These are phyloP conservation scores for Crithidia fasciculata DNA, from an alignment of 208 protist genomes.

Conservation along the genomic window DNA sequence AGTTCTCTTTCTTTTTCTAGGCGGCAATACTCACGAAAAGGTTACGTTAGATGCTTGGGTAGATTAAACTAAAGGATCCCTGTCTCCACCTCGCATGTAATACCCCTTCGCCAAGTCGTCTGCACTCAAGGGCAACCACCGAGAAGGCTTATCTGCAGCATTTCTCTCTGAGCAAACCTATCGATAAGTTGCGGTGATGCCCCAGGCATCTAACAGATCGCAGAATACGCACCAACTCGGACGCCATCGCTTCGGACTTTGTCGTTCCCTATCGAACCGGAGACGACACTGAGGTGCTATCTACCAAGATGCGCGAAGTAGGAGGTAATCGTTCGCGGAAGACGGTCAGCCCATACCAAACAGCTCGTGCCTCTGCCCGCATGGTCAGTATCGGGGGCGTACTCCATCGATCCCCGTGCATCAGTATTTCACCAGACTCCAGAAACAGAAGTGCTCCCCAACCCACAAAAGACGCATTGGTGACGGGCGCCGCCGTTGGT, in stretches of 20 bases:
- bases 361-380: constrained; percentile 18
- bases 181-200: background rate
- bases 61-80: too few relatives aligned
- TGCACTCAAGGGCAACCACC: too few relatives aligned
- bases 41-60: too few relatives aligned
- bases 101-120: too few relatives aligned
- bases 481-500: constrained; percentile 1
- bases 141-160: constrained; percentile 2
- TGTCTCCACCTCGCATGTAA: too few relatives aligned
- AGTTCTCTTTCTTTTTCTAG: too few relatives aligned
- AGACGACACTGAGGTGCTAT: constrained; percentile 6
- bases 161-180: constrained; percentile 6
- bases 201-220: background rate
- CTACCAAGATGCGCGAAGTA: constrained; percentile 1
- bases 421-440: background rate
- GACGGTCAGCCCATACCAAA: constrained; percentile 1
- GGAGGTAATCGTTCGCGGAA: background rate
- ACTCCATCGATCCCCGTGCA: constrained; percentile 2
- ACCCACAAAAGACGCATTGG: constrained; percentile 20
- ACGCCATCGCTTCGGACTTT: background rate
- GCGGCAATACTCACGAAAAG: too few relatives aligned
- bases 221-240: constrained; percentile 1
- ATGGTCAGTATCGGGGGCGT: constrained; percentile 17
- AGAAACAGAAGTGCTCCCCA: constrained; percentile 18
- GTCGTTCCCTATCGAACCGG: background rate